phyloP scores from a whole-genome alignment of 2,329 filamentous ascomycete genomes.

The Aspergillus sp. region DNA sequence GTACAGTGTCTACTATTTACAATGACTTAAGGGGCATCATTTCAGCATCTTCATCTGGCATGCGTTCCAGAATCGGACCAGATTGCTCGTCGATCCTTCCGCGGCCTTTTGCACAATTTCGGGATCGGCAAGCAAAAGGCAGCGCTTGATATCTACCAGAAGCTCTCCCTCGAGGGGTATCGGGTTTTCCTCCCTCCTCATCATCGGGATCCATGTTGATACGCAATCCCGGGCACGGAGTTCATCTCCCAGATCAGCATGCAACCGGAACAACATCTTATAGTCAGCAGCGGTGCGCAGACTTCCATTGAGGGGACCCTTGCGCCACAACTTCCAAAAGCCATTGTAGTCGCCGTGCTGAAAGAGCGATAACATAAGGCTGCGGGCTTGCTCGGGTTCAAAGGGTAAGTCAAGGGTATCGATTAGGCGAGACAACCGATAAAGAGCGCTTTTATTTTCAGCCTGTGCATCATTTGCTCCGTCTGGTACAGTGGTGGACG shows the following conservation, averaged over 20 bases:
- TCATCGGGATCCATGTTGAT: slow-evolving; percentile 61
- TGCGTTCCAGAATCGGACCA: slow-evolving; percentile 25
- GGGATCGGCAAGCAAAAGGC: slow-evolving; percentile 59
- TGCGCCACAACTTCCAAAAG: slow-evolving; percentile 64
- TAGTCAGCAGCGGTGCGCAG: slow-evolving; percentile 59
- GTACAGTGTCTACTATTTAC: slow-evolving; percentile 13
- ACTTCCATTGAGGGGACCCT: slow-evolving; percentile 53
- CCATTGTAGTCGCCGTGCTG: slow-evolving; percentile 53
- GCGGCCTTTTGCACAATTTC: slow-evolving; percentile 42
- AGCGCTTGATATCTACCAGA: slow-evolving; percentile 53
- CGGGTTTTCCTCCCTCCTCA: slow-evolving; percentile 55
- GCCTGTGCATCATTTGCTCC: background rate
- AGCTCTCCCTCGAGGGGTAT: slow-evolving; percentile 51
- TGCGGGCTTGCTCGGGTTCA: slow-evolving; percentile 29
- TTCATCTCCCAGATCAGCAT: slow-evolving; percentile 50
- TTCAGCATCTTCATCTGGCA: slow-evolving; percentile 19
- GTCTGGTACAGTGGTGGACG: slow-evolving; percentile 33
- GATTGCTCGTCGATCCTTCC: slow-evolving; percentile 18
- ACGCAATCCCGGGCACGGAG: slow-evolving; percentile 48
- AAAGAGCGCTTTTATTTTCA: background rate
- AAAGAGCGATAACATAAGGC: slow-evolving; percentile 38
- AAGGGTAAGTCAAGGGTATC: slow-evolving; percentile 32
- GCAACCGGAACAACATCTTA: slow-evolving; percentile 52
- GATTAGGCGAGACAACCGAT: slow-evolving; percentile 33
- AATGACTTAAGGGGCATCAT: background rate